Conservation (phyloP, 768 basidiomycete genomes). For the Boletus huronensis region DNA sequence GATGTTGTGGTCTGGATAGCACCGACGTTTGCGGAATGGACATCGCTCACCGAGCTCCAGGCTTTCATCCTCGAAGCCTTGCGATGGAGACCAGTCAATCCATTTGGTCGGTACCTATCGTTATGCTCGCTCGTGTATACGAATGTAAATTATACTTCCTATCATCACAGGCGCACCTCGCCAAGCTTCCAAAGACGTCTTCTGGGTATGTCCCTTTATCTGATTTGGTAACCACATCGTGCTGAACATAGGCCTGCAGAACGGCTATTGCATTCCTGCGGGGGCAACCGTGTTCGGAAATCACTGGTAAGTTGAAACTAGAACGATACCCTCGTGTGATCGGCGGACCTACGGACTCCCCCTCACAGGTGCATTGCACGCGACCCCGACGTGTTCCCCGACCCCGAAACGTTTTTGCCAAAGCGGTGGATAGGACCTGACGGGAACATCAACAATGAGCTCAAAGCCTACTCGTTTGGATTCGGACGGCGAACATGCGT, state of each 20-base stretch:
- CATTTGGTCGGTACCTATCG: slow-evolving; percentile 20
- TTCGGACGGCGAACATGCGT: slow-evolving; percentile 42
- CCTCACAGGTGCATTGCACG: slow-evolving; percentile 21
- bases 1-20: slow-evolving; percentile 23
- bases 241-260: slow-evolving; percentile 18
- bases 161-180: slow-evolving; percentile 18
- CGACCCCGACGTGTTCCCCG: slow-evolving; percentile 25
- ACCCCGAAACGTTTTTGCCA: slow-evolving; percentile 51
- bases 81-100: slow-evolving; percentile 39
- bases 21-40: slow-evolving; percentile 36
- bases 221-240: too few relatives aligned
- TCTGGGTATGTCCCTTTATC: slow-evolving; percentile 23
- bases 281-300: slow-evolving; percentile 34
- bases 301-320: slow-evolving; percentile 21
- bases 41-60: slow-evolving; percentile 32
- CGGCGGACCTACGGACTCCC: background rate
- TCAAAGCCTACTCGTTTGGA: slow-evolving; percentile 51
- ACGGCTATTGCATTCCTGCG: slow-evolving; percentile 33
- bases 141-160: background rate
- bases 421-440: slow-evolving; percentile 49
- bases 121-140: background rate
- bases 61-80: slow-evolving; percentile 39
- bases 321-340: background rate
- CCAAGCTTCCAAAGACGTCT: slow-evolving; percentile 24
- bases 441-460: slow-evolving; percentile 45